Percentiles rank a stretch among this genome's conserved stretches.
Evolutionary conservation across 768 basidiomycete species (phyloP).

Genomic region (Mycena galopus): DNA sequence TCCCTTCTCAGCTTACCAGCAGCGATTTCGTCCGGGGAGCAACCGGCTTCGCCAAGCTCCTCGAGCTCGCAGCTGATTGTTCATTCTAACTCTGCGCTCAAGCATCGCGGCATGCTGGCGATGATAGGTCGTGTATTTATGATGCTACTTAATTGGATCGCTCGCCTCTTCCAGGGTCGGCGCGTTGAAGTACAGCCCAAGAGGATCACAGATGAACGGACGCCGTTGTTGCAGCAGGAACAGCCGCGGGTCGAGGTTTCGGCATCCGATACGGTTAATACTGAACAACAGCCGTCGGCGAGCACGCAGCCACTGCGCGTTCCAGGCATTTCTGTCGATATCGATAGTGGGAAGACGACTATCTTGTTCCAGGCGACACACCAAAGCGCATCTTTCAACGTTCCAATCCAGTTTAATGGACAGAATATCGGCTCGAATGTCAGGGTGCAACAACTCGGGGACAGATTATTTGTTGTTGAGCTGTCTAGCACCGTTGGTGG

Average conservation of each 20-base stretch:
- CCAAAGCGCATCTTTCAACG: conserved; percentile 1
- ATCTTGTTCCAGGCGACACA: conserved; percentile 35
- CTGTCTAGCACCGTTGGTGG: conserved; percentile 40
- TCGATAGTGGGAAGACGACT: conserved; percentile 28
- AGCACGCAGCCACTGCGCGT: neutral
- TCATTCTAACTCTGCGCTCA: conserved; percentile 6
- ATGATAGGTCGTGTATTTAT: conserved; percentile 14
- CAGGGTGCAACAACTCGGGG: conserved; percentile 35
- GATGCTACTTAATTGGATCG: conserved; percentile 18
- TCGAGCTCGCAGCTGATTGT: conserved; percentile 19
- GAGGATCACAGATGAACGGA: conserved; percentile 22
- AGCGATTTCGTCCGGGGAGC: conserved; percentile 6
- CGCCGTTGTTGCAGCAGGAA: conserved; percentile 26
- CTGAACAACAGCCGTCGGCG: neutral
- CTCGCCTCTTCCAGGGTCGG: conserved; percentile 17
- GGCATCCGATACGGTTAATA: neutral
- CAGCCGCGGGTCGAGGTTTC: conserved; percentile 9
- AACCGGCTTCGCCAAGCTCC: neutral
- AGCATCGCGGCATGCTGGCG: conserved; percentile 8
- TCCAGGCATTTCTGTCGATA: conserved; percentile 33
- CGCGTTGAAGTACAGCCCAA: neutral
- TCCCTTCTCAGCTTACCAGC: conserved; percentile 33
- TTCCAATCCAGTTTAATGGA: conserved; percentile 47
- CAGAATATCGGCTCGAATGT: conserved; percentile 25
- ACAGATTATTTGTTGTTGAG: conserved; percentile 38